A percentile compares a stretch with the other conserved stretches of the same genome.
phyloP scores from a whole-genome alignment of 192 early-diverging fungal genomes.

The Umbelopsis isabellina region DNA sequence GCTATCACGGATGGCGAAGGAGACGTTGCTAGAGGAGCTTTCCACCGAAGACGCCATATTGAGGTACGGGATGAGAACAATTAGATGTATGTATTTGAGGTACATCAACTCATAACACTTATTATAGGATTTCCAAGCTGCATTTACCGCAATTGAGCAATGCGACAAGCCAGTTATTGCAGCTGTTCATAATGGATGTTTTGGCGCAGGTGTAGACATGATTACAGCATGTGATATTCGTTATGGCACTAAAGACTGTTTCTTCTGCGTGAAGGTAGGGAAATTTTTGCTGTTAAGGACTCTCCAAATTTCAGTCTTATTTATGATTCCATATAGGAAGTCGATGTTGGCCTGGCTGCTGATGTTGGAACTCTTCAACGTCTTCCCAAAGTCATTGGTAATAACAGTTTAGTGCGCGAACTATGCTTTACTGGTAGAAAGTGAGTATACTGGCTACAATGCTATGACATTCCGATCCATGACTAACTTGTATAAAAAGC shows the following conservation, averaged over 20 bases:
- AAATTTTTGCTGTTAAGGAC: background rate
- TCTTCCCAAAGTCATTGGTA: constrained; percentile 92
- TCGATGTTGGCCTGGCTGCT: constrained; percentile 92
- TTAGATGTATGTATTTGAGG: background rate
- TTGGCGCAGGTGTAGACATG: constrained; percentile 88
- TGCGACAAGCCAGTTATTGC: constrained; percentile 90
- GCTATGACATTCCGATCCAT: no score
- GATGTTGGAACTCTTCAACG: constrained; percentile 94
- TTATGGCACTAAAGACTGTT: constrained; percentile 72
- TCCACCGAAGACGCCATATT: constrained; percentile 42
- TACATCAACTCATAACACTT: background rate
- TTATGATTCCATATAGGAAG: constrained; percentile 55
- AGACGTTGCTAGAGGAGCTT: constrained; percentile 40
- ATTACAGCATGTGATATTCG: constrained; percentile 94
- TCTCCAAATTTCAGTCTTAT: background rate
- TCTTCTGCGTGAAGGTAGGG: constrained; percentile 79
- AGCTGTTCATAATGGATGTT: constrained; percentile 82
- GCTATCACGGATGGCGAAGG: background rate
- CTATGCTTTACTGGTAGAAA: constrained; percentile 83
- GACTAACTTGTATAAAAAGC: constrained; percentile 18
- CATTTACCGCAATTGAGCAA: constrained; percentile 77
- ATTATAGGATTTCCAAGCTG: constrained; percentile 57
- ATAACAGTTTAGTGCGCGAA: constrained; percentile 90
- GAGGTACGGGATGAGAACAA: constrained; percentile 28
- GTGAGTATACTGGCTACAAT: constrained; percentile 31